Evolutionary conservation across 2,329 filamentous ascomycete species (phyloP), one percentile per base, ranked within the genome.

Genomic region (Pseudopithomyces maydicus): DNA sequence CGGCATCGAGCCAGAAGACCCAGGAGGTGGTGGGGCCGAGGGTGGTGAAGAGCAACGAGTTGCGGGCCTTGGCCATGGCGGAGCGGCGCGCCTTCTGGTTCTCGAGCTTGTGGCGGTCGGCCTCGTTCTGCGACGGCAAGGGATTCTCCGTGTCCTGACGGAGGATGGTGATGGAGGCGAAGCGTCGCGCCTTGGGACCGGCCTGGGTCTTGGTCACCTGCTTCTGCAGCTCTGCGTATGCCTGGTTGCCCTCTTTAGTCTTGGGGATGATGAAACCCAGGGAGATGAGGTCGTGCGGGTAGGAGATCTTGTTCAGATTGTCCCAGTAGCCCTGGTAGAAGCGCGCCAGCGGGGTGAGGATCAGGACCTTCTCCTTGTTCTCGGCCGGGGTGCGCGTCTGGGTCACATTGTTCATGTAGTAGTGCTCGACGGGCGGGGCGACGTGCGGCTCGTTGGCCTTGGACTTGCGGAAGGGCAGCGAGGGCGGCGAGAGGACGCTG

Each of bases 241-340:
- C 95, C 26, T 88, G 82, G 76, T 98, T 96, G 57, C 95, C 95
- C 67, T 97, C 93, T 72, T 90, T 90, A 46, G 88, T 96, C 80
- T 96, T 96, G 51, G 95, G 95, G 26, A 97, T 88, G 72, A 99
- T 98, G 80, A 98, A 99, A 38, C 92, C 95, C 26, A 99, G 83
- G 0, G 92, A 96, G 72, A 99, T 96, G 62, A 98, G 86, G 57
- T 97, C 90, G 79, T 97, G 95, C 2, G 95, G 95, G 75, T 98
- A 99, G 69, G 79, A 84, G 54, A 99, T 84, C 73, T 86, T 86
- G 65, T 93, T 76, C 26, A 99, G 82, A 70, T 98, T 99, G 75
- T 96, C 89, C 94, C 95, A 99, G 81, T 98, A 99, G 66, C 85
- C 88, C 68, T 90, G 88, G 78, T 97, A 98, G 82, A 98, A 99